Evolutionary conservation across 2,329 filamentous ascomycete species (phyloP).

Genomic region (Emmonsiellopsis sp.): DNA sequence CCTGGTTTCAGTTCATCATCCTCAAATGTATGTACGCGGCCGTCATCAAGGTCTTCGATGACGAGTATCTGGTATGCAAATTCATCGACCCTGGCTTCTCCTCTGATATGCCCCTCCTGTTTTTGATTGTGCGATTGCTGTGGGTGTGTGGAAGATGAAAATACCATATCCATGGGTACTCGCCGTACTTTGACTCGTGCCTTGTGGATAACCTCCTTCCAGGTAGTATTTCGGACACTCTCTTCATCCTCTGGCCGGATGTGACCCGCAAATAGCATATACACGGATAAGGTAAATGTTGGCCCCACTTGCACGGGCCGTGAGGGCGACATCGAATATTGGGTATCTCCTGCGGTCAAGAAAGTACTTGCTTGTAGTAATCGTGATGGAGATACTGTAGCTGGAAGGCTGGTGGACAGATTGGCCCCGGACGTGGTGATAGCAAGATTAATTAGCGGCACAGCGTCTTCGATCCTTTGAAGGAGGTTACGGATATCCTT

Average conservation of each 20-base stretch:
- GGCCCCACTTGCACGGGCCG: slow-evolving; percentile 74
- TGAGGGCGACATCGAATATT: slow-evolving; percentile 59
- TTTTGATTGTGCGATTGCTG: slow-evolving; percentile 8
- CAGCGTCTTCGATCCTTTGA: slow-evolving; percentile 74
- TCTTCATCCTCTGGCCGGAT: slow-evolving; percentile 48
- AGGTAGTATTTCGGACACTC: slow-evolving; percentile 58
- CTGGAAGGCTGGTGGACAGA: slow-evolving; percentile 67
- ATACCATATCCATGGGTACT: slow-evolving; percentile 50
- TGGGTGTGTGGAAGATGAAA: slow-evolving; percentile 28
- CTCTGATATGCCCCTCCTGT: slow-evolving; percentile 21
- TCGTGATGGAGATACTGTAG: slow-evolving; percentile 79
- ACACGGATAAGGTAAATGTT: slow-evolving; percentile 75
- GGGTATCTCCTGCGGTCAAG: slow-evolving; percentile 74
- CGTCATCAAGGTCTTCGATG: slow-evolving; percentile 71
- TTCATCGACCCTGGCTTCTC: slow-evolving; percentile 44
- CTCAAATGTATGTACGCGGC: slow-evolving; percentile 57
- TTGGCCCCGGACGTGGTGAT: slow-evolving; percentile 90
- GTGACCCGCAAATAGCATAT: slow-evolving; percentile 89
- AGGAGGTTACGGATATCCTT: slow-evolving; percentile 66
- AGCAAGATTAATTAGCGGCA: slow-evolving; percentile 84
- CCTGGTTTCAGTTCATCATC: slow-evolving; percentile 48
- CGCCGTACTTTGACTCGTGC: slow-evolving; percentile 71
- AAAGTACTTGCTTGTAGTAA: slow-evolving; percentile 88
- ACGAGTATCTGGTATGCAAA: slow-evolving; percentile 76
- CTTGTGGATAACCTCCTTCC: slow-evolving; percentile 97